Base-by-base conservation (phyloP, 2,329 filamentous ascomycete genomes). In the Diaporthe helianthi region DNA sequence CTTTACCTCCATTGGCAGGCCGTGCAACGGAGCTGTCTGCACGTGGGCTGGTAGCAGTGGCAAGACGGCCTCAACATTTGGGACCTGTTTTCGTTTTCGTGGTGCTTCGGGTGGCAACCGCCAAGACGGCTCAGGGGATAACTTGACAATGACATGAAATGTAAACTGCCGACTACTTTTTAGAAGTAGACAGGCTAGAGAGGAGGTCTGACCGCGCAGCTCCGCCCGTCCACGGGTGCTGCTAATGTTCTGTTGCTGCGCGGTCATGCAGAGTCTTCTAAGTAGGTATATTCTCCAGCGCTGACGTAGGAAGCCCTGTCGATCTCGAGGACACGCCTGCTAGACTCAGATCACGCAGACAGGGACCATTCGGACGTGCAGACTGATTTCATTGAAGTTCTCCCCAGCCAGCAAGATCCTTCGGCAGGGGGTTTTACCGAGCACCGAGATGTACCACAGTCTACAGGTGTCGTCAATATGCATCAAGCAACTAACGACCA, bases 201-300 rank as follows among this genome's bases (percentile, higher is more conserved):
- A n/a, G n/a, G 36, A 7, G 55, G 58, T 61, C 58, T 61, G 58
- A 61, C 36, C 41, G 58, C 58, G 26, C n/a, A n/a, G n/a, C n/a
- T n/a, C n/a, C n/a, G n/a, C n/a, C n/a, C n/a, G n/a, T n/a, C n/a
- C n/a, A n/a, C n/a, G n/a, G n/a, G 38, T 22, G 55, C 54, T 17
- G n/a, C n/a, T 47, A n/a, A n/a, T n/a, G n/a, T n/a, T 22, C 19
- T 61, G 58, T 19, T 33, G 6, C 17, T 44, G 41, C 41, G 41
- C 29, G 41, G 26, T 31, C 22, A 61, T 47, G 58, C 58, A 47
- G 19, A 10, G 26, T 33, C 41, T 46, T 26, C 41, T 26, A 60
- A 26, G 24, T 10, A 33, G n/a, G n/a, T n/a, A 44, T 9, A 31
- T 24, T 60, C 24, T 29, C 24, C 38, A 46, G 24, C 31, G 24